Percentiles rank a stretch among this genome's conserved stretches.
phyloP scores from a whole-genome alignment of 2,329 filamentous ascomycete genomes.

The Rhynchosporium agropyri region DNA sequence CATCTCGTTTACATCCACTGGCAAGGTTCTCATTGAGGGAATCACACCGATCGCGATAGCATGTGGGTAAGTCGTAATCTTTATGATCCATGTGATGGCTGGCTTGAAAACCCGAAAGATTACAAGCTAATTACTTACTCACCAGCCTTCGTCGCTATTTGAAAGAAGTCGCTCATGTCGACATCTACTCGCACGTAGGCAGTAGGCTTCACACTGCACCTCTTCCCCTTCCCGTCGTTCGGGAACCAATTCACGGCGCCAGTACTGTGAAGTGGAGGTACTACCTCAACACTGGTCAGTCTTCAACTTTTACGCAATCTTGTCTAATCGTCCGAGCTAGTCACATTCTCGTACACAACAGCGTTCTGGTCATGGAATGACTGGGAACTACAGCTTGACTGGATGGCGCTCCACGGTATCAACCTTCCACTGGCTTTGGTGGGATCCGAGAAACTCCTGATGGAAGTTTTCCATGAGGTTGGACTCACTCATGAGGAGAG shows the following conservation, averaged over 20 bases:
- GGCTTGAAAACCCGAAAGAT: no score
- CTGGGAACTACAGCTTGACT: slow-evolving; percentile 56
- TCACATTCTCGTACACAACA: slow-evolving; percentile 55
- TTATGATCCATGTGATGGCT: no score
- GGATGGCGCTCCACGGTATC: slow-evolving; percentile 54
- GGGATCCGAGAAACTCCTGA: slow-evolving; percentile 53
- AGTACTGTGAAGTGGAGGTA: slow-evolving; percentile 51
- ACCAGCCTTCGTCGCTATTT: slow-evolving; percentile 48
- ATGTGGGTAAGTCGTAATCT: no score
- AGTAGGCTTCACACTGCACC: slow-evolving; percentile 45
- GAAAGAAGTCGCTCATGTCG: slow-evolving; percentile 47
- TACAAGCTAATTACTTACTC: no score
- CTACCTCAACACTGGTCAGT: slow-evolving; percentile 52
- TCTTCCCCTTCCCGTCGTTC: slow-evolving; percentile 39
- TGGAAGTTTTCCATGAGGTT: slow-evolving; percentile 51
- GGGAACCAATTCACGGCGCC: slow-evolving; percentile 44
- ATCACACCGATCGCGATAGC: no score
- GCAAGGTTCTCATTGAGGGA: no score
- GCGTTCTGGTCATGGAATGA: slow-evolving; percentile 57
- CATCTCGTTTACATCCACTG: no score
- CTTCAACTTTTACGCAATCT: neutral
- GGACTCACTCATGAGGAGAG: slow-evolving; percentile 51
- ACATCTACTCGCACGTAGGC: slow-evolving; percentile 52
- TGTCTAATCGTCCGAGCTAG: slow-evolving; percentile 33
- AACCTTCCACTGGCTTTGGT: slow-evolving; percentile 57